phyloP scores from a whole-genome alignment of 2,329 filamentous ascomycete genomes.

The Fusarium decemcellulare region DNA sequence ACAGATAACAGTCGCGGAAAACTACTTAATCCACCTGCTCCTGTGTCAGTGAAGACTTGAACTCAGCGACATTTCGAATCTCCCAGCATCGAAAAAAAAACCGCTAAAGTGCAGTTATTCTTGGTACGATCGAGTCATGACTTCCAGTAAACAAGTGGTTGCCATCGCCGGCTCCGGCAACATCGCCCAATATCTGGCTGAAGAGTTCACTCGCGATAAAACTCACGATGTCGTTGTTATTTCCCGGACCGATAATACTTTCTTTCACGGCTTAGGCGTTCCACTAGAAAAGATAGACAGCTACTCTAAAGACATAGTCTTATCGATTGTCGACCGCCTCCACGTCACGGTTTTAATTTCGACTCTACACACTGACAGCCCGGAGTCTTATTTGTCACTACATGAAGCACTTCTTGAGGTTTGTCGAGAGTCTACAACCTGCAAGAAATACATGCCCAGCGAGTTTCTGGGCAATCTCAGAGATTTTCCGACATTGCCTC shows the following conservation, averaged over 20 bases:
- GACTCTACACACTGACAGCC: background rate
- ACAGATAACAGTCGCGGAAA: too few relatives aligned
- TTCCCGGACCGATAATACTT: background rate
- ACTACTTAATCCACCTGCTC: too few relatives aligned
- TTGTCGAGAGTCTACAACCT: background rate
- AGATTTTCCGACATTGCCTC: background rate
- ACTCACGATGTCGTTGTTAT: background rate
- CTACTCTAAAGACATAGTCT: background rate
- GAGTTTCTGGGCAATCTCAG: constrained; percentile 1
- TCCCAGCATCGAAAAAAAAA: too few relatives aligned
- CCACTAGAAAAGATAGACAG: background rate
- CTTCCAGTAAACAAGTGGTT: background rate
- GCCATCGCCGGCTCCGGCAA: constrained; percentile 1
- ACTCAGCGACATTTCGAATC: too few relatives aligned
- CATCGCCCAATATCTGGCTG: constrained; percentile 4
- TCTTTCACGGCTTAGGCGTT: background rate
- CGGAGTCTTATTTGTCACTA: background rate
- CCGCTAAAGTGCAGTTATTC: too few relatives aligned
- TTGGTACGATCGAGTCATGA: background rate
- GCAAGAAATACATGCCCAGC: background rate
- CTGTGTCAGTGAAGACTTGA: too few relatives aligned
- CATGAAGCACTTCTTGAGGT: background rate
- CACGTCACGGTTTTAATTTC: constrained; percentile 1
- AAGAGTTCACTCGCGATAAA: background rate
- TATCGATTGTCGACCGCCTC: background rate